Conservation (phyloP, 2,329 filamentous ascomycete species). For the Aspergillus vadensis region DNA sequence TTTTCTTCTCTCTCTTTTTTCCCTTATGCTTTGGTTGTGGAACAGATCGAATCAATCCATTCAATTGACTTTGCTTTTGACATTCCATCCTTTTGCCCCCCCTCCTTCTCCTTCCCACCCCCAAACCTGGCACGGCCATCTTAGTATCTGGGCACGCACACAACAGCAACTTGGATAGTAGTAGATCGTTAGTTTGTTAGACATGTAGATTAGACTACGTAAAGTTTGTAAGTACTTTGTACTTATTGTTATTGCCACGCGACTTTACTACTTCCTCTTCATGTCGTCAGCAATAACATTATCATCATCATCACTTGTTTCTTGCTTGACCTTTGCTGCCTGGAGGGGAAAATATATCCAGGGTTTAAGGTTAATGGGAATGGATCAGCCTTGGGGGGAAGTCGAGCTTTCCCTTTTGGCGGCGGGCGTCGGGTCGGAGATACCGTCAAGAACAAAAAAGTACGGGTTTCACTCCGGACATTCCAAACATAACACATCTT, state of each 20-base stretch:
- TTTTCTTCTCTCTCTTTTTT: too few relatives aligned
- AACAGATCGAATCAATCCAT: not conserved
- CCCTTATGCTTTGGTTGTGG: too few relatives aligned
- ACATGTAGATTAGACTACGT: too few relatives aligned
- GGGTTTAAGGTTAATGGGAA: constrained; percentile 1
- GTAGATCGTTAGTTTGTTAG: too few relatives aligned
- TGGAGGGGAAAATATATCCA: not conserved
- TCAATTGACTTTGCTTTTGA: not conserved
- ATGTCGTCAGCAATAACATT: too few relatives aligned
- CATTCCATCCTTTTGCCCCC: not conserved
- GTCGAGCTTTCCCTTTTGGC: not conserved
- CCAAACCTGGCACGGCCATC: too few relatives aligned
- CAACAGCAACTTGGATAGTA: too few relatives aligned
- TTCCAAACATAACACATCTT: not conserved
- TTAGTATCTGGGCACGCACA: too few relatives aligned
- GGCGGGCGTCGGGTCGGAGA: not conserved
- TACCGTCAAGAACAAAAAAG: not conserved
- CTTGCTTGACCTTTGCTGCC: not conserved
- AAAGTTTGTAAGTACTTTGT: not conserved
- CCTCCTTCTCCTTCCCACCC: too few relatives aligned
- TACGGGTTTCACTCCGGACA: not conserved
- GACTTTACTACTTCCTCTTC: too few relatives aligned
- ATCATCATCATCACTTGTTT: too few relatives aligned
- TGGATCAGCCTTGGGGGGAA: not conserved
- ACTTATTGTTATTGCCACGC: not conserved